These are phyloP conservation scores for Colletotrichum chrysophilum DNA, from an alignment of 2,329 filamentous ascomycete genomes.

Conservation along the genomic window DNA sequence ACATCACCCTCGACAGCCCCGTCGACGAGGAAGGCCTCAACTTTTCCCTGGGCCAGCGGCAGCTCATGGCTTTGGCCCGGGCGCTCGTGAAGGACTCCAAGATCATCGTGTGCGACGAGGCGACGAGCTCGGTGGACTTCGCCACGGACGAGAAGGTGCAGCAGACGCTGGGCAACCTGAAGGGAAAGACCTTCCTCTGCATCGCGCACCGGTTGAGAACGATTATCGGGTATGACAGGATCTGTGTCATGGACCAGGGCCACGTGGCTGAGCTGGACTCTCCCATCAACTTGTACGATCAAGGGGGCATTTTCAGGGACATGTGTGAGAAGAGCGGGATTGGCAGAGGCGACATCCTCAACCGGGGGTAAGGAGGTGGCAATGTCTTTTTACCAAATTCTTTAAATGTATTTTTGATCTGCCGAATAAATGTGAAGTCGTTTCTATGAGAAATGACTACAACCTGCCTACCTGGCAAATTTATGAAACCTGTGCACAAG, in stretches of 20 bases:
- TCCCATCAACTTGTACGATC: constrained; percentile 64
- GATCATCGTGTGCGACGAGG: constrained; percentile 74
- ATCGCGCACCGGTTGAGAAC: constrained; percentile 65
- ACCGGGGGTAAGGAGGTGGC: not conserved
- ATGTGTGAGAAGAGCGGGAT: constrained; percentile 58
- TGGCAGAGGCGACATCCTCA: constrained; percentile 52
- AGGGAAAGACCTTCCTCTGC: constrained; percentile 64
- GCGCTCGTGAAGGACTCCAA: constrained; percentile 67
- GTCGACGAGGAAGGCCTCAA: constrained; percentile 68
- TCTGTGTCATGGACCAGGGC: constrained; percentile 76
- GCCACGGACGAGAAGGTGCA: constrained; percentile 53
- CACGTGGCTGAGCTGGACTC: constrained; percentile 70
- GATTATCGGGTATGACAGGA: constrained; percentile 74
- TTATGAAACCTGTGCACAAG: not conserved
- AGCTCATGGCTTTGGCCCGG: constrained; percentile 68
- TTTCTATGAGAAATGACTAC: not conserved
- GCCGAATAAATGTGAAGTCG: not conserved
- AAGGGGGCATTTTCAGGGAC: constrained; percentile 66
- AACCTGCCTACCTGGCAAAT: not conserved
- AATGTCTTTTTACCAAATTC: accelerated
- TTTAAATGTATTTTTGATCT: not conserved
- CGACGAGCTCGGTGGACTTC: constrained; percentile 73
- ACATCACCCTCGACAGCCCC: constrained; percentile 66
- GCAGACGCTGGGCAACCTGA: constrained; percentile 59
- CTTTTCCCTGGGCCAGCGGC: constrained; percentile 25